Evolutionary conservation across 1,139 yeast species (phyloP).

Genomic region (Kurtzmaniella quercitrusa): DNA sequence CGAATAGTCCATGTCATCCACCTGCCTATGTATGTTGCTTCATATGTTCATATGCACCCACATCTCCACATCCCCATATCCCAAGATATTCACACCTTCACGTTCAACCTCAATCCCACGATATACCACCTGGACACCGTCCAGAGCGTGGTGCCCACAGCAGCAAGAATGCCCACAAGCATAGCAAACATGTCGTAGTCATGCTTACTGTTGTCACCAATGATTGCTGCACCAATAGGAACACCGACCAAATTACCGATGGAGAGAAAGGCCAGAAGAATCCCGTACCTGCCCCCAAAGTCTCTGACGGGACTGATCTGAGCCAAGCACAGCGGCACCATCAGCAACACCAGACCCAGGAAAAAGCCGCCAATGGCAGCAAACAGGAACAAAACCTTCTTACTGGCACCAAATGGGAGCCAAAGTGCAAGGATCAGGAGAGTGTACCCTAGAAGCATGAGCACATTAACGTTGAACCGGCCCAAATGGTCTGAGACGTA

Average conservation of each 20-base stretch:
- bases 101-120: slow-evolving; percentile 30
- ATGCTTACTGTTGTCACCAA: slow-evolving; percentile 26
- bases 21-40: too few relatives aligned
- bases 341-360: slow-evolving; percentile 25
- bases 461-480: slow-evolving; percentile 34
- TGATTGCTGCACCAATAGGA: slow-evolving; percentile 43
- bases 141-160: slow-evolving; percentile 30
- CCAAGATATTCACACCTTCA: slow-evolving; percentile 24
- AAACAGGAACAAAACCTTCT: slow-evolving; percentile 30
- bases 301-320: slow-evolving; percentile 34
- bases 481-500: slow-evolving; percentile 35
- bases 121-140: slow-evolving; percentile 24
- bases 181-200: slow-evolving; percentile 32
- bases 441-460: slow-evolving; percentile 28
- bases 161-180: slow-evolving; percentile 30
- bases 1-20: too few relatives aligned
- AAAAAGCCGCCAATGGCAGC: slow-evolving; percentile 33
- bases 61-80: background rate
- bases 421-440: slow-evolving; percentile 31
- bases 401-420: slow-evolving; percentile 35
- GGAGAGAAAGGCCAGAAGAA: slow-evolving; percentile 36
- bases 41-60: background rate
- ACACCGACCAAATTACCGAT: slow-evolving; percentile 38
- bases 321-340: slow-evolving; percentile 39
- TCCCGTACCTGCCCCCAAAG: slow-evolving; percentile 41